Base-by-base conservation (phyloP, 1,139 yeast genomes). In the Chernovozyma aurita region DNA sequence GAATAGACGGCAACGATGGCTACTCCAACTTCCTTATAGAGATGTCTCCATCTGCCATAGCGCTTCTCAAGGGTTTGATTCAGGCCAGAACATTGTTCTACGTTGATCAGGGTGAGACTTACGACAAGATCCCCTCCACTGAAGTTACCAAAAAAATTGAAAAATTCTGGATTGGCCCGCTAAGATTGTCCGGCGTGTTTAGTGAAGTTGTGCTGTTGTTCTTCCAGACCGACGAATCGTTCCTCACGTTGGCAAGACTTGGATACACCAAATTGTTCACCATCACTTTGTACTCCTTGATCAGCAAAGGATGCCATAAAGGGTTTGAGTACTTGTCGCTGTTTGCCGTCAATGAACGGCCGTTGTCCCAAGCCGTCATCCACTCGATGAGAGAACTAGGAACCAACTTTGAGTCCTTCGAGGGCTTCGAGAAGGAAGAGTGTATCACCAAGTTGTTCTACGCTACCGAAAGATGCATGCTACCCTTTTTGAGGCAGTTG, bases 151-250 rank as follows among this genome's bases (percentile, higher is more conserved):
- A 11, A 6, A 26, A 53, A 29, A 46, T 53, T 28, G 46, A 46
- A 18, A 42, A 41, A n/a, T 58, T 53, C 32, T 63, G 67, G 65
- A 49, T 50, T 14, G 50, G 54, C 11, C 51, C 45, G 11, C 39
- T 40, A 6, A 36, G 49, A 12, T 43, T 61, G 7, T 58, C 59
- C 41, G 66, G 69, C 6, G 55, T 57, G 3, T 62, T 69, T 40
- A 57, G 59, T 27, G 76, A 73, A 39, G 47, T 63, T 3, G 49
- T 71, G 9, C 46, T 59, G 28, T 45, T 70, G 16, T 72, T 55
- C 36, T 65, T 73, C 43, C 74, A 70, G 45, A 66, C 74, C 2
- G 66, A 63, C 35, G 75, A 71, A 41, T 67, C 78, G 0, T 57
- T 67, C 20, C 41, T 43, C 4, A 58, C 71, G 0, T 45, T 65